phyloP scores from a whole-genome alignment of 2,329 filamentous ascomycete genomes.

The Aureobasidium sp. region DNA sequence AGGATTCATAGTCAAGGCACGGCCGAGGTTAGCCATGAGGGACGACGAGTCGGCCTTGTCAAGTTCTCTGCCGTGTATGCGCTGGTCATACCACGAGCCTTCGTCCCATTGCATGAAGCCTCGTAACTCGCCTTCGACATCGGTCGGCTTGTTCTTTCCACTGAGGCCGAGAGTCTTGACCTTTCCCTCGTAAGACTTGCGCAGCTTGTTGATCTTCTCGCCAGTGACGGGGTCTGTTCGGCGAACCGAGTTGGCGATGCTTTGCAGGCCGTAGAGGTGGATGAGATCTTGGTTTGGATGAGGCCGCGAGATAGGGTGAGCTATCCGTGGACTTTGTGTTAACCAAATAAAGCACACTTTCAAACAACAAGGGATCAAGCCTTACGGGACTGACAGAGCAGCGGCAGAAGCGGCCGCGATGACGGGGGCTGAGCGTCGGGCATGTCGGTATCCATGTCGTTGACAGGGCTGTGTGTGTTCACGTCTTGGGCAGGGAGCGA shows the following conservation, averaged over 20 bases:
- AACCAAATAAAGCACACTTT: conserved; percentile 20
- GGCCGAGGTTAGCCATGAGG: conserved; percentile 32
- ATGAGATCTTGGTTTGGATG: conserved; percentile 54
- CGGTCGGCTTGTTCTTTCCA: conserved; percentile 42
- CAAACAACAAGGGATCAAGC: conserved; percentile 14
- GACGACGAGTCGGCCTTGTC: conserved; percentile 26
- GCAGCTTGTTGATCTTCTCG: conserved; percentile 57
- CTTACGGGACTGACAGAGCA: conserved; percentile 31
- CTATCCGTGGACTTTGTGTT: conserved; percentile 27
- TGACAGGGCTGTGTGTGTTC: conserved; percentile 15
- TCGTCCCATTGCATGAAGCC: conserved; percentile 34
- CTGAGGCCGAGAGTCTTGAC: conserved; percentile 43
- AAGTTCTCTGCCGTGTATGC: conserved; percentile 35
- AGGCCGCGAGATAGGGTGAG: conserved; percentile 42
- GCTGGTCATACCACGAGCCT: conserved; percentile 34
- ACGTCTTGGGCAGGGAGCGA: background rate
- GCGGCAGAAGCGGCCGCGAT: conserved; percentile 26
- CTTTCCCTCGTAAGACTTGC: conserved; percentile 50
- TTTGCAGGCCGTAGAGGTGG: conserved; percentile 50
- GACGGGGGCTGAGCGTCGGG: conserved; percentile 23
- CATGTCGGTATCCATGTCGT: conserved; percentile 23
- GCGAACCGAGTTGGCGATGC: conserved; percentile 52
- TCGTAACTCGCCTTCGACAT: conserved; percentile 31
- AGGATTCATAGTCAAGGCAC: conserved; percentile 37
- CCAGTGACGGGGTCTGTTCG: conserved; percentile 55